Evolutionary conservation across 164 flowering plant species (phyloP).

Genomic region (Santalum album): DNA sequence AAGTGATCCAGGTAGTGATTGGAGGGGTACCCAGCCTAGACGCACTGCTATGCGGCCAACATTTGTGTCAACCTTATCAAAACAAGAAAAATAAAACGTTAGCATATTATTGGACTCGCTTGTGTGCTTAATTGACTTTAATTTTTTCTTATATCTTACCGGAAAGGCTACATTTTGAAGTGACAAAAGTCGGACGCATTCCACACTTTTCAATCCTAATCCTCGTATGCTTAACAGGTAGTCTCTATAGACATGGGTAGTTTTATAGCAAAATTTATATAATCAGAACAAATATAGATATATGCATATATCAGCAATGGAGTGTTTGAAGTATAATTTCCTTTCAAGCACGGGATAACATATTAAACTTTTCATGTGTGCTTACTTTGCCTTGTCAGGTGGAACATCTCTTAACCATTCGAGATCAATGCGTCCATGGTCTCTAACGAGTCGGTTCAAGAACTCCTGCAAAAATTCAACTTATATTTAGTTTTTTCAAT

Average conservation of each 20-base stretch:
- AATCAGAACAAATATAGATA: not conserved
- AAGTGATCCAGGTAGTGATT: conserved; percentile 64
- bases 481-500: not conserved
- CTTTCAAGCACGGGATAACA: not conserved
- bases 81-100: not conserved
- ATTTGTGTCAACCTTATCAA: conserved; percentile 37
- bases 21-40: conserved; percentile 91
- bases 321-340: not conserved
- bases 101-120: not conserved
- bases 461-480: conserved; percentile 25
- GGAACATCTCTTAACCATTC: conserved; percentile 56
- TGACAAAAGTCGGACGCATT: conserved; percentile 89
- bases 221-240: conserved; percentile 83
- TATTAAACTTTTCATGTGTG: conserved; percentile 1
- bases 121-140: not conserved
- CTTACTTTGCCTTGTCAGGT: conserved; percentile 45
- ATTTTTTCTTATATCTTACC: conserved; percentile 38
- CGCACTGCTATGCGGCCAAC: conserved; percentile 83
- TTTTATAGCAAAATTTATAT: not conserved
- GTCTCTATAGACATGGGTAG: conserved; percentile 37
- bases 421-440: conserved; percentile 50
- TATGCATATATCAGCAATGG: not conserved
- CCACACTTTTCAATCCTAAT: conserved; percentile 90
- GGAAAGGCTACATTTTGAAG: conserved; percentile 98
- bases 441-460: conserved; percentile 30